Base-by-base conservation (phyloP, 2,329 filamentous ascomycete species). In the Colletotrichum musicola region DNA sequence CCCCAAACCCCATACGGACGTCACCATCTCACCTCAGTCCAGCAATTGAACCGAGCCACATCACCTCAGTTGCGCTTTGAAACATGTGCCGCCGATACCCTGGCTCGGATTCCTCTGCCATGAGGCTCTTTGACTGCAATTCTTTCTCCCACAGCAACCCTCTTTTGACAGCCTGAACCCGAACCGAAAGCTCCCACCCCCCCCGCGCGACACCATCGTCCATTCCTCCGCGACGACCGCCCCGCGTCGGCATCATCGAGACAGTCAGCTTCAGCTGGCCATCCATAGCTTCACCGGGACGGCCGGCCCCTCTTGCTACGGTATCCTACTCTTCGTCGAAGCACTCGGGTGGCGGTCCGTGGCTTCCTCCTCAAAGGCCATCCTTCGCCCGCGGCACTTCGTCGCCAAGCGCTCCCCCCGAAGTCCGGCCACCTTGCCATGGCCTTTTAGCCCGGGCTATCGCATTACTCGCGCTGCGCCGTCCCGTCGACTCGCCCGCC, bases 401-500 rank as follows among this genome's bases (percentile, higher is more conserved):
- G 30, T 50, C 35, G 50, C 62, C 62, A 68, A 68, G 55, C 62
- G 55, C 62, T 46, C 35, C 50, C 44, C 50, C 55, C 30, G 30
- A 35, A 51, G 50, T 56, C 55, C 50, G 18, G 62, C 22, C 56
- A 50, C 62, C 50, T 57, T 57, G 62, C 56, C 50, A 66, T 60
- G 62, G 55, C 30, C 44, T 44, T 61, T 66, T 69, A 66, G 66
- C 46, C 44, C 6, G 25, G 46, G 49, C 44, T n/a, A 56, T 65
- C 55, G 42, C 62, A 61, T 61, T 69, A 66, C 66, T 69, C 66
- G 62, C 66, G 66, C 62, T 66, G 56, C 66, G 66, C 66, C 56
- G 62, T 66, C 66, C 66, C 66, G 56, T 40, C 62, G 50, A 69
- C 25, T 63, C 20, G 60, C 40, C 22, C 49, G 30, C 58, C 62